Base-by-base conservation (phyloP, 2,329 filamentous ascomycete species). In the Xylariaceae sp. region DNA sequence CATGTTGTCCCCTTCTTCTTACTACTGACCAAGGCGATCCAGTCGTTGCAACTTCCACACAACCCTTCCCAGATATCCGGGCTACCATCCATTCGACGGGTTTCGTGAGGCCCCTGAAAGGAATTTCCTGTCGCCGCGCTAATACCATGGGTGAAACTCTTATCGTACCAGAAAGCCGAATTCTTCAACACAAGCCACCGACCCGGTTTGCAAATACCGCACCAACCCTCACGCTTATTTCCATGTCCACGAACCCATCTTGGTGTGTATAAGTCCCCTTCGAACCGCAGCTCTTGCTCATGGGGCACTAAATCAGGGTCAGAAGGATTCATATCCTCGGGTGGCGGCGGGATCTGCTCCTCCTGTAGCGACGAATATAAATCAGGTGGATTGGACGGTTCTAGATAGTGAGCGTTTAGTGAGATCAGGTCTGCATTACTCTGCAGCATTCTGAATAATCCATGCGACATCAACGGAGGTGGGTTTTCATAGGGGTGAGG, bases 1-100 rank as follows among this genome's bases (percentile, higher is more conserved):
- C 90, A 95, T 2, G 90, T 92, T 0, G 90, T 95, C n/a, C 89
- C 89, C 77, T 93, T 92, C 79, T 93, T 93, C 77, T 93, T 93
- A 72, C 87, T 91, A 76, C 88, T 92, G 48, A 92, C 88, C 41
- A 92, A 77, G 10, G 88, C 86, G 65, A 92, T 87, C 89, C 89
- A 92, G 62, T 91, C 88, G 65, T 87, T 88, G 74, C 89, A 92
- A 70, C 85, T 88, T 53, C 88, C 85, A 69, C 89, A 93, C 4
- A 91, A 78, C 1, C 88, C 89, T 71, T 93, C 89, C 87, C 88
- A 91, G 2, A 91, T 88, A 69, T 91, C 89, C 2, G 89, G 85
- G 68, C 91, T 92, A 45, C 88, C 87, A 70, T 92, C 88, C 77
- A 89, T 90, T 53, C 89, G 82, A 59, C 89, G 80, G 18, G 85